Base-by-base conservation (phyloP, 768 basidiomycete species). In the Macrolepiota dolichaula region DNA sequence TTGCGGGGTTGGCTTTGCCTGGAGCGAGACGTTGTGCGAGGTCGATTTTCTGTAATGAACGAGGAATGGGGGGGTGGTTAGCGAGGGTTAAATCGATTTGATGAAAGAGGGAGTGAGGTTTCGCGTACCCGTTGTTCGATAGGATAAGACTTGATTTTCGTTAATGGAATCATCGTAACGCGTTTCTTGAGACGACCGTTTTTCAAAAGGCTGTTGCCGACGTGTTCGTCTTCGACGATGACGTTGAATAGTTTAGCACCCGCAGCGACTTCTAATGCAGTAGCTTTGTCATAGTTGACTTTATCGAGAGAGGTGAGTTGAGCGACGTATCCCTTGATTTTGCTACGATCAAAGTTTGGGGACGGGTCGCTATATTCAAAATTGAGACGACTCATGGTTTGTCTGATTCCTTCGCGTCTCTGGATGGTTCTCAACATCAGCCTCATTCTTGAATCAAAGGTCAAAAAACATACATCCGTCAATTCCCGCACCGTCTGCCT, bases 151-250 rank as follows among this genome's bases (percentile, higher is more conserved):
- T 84, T 85, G 69, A 99, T 96, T 77, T 94, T 96, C 73, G 89
- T 96, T 51, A 99, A 77, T 0, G 96, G 96, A 65, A 98, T 94
- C 72, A 97, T 86, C 0, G 94, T 97, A 19, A 96, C 91, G 19
- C 95, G 86, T 73, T 90, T 94, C 77, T 85, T 88, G 66, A 98
- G 83, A 52, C 79, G 69, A 11, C 81, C 81, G 51, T 89, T 85
- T 69, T 90, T 84, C 51, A 98, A 76, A 25, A 98, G 81, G 29
- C 91, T 86, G 66, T 90, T 91, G 29, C 94, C 96, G 49, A 96
- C 85, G 59, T 83, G 83, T 73, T 98, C 95, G 69, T 96, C 87
- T 65, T 96, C 87, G 7, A 98, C 92, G 27, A 98, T 91, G 38
- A 98, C 93, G 64, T 98, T 94, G 75, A 91, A 97, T 9, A 99